Percentiles rank a stretch among this genome's conserved stretches.
These are phyloP conservation scores for Chenopodium quinoa DNA, from an alignment of 148 eudicot genomes.

Conservation along the genomic window DNA sequence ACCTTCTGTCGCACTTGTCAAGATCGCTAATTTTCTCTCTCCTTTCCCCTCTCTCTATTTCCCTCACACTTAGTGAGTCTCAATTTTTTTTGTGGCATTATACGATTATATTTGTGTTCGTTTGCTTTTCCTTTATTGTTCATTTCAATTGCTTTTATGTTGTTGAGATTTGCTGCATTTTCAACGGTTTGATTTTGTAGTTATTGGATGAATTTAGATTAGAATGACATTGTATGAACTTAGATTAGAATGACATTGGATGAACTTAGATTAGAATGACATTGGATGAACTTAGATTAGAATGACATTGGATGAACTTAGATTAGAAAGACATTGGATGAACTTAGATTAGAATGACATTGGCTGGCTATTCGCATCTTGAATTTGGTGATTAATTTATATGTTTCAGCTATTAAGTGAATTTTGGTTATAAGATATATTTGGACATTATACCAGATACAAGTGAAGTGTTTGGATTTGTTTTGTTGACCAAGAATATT, in stretches of 20 bases:
- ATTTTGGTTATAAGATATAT: too few species aligned
- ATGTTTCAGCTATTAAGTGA: too few species aligned
- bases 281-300: neutral
- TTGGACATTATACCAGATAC: too few species aligned
- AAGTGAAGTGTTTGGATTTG: too few species aligned
- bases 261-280: neutral
- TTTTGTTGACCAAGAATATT: too few species aligned
- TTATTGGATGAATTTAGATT: too few species aligned
- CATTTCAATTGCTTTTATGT: neutral
- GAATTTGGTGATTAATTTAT: neutral
- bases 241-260: too few species aligned
- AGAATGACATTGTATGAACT: neutral
- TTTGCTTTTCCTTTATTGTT: too few species aligned
- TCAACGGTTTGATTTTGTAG: neutral
- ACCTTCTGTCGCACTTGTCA: constrained; percentile 43
- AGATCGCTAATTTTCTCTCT: constrained; percentile 42
- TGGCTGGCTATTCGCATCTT: neutral
- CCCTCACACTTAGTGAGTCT: constrained; percentile 13
- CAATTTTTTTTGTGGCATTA: neutral
- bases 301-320: neutral
- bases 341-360: too few species aligned
- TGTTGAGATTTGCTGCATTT: neutral
- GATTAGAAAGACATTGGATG: too few species aligned
- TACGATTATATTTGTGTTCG: too few species aligned
- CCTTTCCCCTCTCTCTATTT: neutral